phyloP scores from a whole-genome alignment of 2,329 filamentous ascomycete genomes.

The Cryphonectria carpinicola region DNA sequence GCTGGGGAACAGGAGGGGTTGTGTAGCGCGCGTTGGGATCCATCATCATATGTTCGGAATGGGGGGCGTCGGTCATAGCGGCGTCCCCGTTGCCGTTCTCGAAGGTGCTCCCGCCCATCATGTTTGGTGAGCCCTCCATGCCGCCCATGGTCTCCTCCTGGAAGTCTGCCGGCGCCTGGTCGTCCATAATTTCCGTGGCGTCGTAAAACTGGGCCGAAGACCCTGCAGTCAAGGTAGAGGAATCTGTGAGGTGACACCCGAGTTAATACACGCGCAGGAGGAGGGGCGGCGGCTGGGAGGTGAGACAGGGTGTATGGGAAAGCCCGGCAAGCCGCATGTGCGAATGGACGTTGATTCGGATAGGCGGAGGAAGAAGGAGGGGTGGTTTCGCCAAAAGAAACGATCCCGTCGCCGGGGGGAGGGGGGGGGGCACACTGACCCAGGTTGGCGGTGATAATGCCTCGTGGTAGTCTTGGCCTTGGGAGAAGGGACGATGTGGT shows the following conservation, averaged over 20 bases:
- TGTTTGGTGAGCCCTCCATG: slow-evolving; percentile 52
- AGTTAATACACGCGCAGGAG: slow-evolving; percentile 38
- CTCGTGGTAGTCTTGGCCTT: not conserved
- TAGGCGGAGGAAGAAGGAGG: not conserved
- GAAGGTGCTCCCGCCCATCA: slow-evolving; percentile 41
- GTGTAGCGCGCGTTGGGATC: slow-evolving; percentile 50
- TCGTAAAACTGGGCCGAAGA: slow-evolving; percentile 58
- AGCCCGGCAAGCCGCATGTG: slow-evolving; percentile 19
- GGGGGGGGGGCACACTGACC: slow-evolving; percentile 14
- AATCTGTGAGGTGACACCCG: slow-evolving; percentile 44
- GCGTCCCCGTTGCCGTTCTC: slow-evolving; percentile 45
- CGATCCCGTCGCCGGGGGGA: not conserved
- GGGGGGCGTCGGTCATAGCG: slow-evolving; percentile 43
- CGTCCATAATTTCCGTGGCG: slow-evolving; percentile 56
- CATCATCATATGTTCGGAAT: slow-evolving; percentile 38
- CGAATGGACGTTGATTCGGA: slow-evolving; percentile 18
- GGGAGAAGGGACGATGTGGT: not conserved
- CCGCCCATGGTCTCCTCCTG: slow-evolving; percentile 56
- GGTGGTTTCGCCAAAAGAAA: not conserved
- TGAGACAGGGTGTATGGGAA: slow-evolving; percentile 17
- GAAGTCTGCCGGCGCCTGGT: slow-evolving; percentile 43
- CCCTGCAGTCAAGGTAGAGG: slow-evolving; percentile 52
- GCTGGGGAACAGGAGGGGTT: slow-evolving; percentile 50
- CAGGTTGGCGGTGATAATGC: slow-evolving; percentile 17
- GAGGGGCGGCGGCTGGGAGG: slow-evolving; percentile 34